These are phyloP conservation scores for Saprolegnia diclina DNA, from an alignment of 352 stramenopile genomes.

Conservation along the genomic window DNA sequence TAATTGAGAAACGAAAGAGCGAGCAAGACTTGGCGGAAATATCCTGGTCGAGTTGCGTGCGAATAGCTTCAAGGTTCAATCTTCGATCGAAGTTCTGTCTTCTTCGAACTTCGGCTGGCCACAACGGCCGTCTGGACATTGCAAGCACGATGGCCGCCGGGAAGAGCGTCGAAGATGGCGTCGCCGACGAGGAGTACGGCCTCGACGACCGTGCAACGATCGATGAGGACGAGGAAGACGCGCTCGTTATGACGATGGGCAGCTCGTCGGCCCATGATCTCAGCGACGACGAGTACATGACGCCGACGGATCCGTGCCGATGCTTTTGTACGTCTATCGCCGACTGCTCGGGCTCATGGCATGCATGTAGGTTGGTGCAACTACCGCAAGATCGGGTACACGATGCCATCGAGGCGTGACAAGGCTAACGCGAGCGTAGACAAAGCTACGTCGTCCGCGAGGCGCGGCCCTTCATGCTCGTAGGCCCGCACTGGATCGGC, in stretches of 20 bases:
- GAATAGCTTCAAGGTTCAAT: not conserved
- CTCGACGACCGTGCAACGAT: constrained; percentile 6
- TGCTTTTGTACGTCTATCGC: constrained; percentile 21
- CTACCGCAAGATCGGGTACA: constrained; percentile 25
- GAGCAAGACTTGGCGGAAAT: not conserved
- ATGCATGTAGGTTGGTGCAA: constrained; percentile 17
- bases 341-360: not conserved
- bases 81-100: not conserved
- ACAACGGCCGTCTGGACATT: not conserved
- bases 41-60: not conserved
- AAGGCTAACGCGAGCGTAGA: not conserved
- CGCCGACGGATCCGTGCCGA: constrained; percentile 23
- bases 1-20: not conserved
- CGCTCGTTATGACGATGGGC: constrained; percentile 5
- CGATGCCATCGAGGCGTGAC: not conserved
- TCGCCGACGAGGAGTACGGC: not conserved
- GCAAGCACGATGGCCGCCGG: not conserved
- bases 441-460: constrained; percentile 26
- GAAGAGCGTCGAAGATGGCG: not conserved
- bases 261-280: not conserved
- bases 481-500: constrained; percentile 78
- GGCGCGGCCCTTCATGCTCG: constrained; percentile 29
- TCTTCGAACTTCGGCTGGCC: not conserved
- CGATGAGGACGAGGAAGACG: constrained; percentile 25
- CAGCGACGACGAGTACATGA: constrained; percentile 21